Conservation (phyloP, 2,329 filamentous ascomycete species). For the Talaromyces sp. region DNA sequence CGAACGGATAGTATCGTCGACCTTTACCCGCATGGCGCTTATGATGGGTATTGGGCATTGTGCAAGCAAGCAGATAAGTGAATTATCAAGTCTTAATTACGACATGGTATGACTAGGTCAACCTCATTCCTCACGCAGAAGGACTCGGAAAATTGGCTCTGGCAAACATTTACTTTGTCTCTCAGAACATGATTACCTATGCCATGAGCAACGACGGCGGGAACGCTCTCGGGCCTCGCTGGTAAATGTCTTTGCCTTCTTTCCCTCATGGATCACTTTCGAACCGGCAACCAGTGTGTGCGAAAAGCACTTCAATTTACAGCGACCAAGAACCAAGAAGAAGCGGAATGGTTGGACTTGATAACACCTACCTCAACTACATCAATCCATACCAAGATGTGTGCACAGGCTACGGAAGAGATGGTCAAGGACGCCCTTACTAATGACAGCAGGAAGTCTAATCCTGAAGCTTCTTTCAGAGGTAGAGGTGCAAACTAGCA, state of each 20-base stretch:
- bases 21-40: background rate
- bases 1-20: background rate
- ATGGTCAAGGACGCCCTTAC: too few species aligned
- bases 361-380: too few species aligned
- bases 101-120: background rate
- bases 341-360: background rate
- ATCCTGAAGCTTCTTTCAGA: too few species aligned
- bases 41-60: background rate
- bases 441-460: too few species aligned
- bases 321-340: background rate
- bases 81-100: background rate
- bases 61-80: background rate
- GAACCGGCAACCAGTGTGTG: background rate
- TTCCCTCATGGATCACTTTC: background rate
- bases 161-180: background rate
- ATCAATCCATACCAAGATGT: too few species aligned
- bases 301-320: background rate
- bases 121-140: background rate
- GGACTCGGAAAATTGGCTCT: background rate
- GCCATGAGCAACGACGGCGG: background rate
- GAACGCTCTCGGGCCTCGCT: background rate
- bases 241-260: background rate
- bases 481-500: too few species aligned
- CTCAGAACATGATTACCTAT: background rate
- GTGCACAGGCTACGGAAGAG: too few species aligned